Base-by-base conservation (phyloP, 1,139 yeast species). In the Geotrichum restrictum region DNA sequence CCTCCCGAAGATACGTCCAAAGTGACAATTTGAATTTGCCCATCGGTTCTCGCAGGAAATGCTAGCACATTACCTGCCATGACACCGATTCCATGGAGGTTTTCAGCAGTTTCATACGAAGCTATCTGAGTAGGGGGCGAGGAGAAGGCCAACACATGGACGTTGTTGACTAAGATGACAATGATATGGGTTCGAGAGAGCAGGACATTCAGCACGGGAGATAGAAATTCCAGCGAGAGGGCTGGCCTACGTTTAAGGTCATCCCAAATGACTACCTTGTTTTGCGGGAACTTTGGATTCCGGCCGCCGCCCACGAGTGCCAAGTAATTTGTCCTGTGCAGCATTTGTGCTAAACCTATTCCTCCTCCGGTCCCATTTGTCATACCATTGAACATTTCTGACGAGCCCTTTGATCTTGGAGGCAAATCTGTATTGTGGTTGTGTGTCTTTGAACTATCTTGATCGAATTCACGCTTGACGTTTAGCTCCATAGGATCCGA, bases 281-380 rank as follows among this genome's bases (percentile, higher is more conserved):
- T 88, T 60, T 80, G 76, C 1, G 96, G 86, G 63, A 81, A 86
- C 60, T 80, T 76, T 34, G 96, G 96, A 56, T 78, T 76, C 56
- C 78, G 75, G 0, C 96, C 96, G 10, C 96, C 96, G 0, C 97
- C 96, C 1, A 89, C 88, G 44, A 91, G 69, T 0, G 93, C 96
- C 54, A 91, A 75, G 65, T 89, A 89, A 69, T 91, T 91, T 0
- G 97, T 89, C 45, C 96, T 77, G 65, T 88, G 88, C 13, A 91
- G 81, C 96, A 91, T 88, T 49, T 85, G 76, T 1, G 85, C 80
- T 40, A 78, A 74, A 2, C 94, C 95, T 24, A 88, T 81, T 0
- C 96, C 96, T 19, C 74, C 74, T 31, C 36, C 36, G n/a, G 48
- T 29, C 16, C 46, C 49, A 31, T 21, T 24, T 18, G 29, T 29